These are phyloP conservation scores for Alnus glutinosa DNA, from an alignment of 306 rosid species.

Conservation along the genomic window DNA sequence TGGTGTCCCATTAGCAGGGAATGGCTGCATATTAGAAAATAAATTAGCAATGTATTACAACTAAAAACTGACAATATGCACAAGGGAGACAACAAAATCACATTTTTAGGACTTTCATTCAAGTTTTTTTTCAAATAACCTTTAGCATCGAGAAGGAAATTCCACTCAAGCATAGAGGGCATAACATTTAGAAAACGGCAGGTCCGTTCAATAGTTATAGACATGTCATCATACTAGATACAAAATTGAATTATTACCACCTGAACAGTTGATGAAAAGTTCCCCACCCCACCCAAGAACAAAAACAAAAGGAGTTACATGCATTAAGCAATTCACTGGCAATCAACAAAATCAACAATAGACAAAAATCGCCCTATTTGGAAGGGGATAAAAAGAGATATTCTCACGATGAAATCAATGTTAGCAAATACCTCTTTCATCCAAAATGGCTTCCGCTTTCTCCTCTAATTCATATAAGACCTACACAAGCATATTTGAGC, in stretches of 20 bases:
- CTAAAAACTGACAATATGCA: too few relatives aligned
- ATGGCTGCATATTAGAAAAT: background rate
- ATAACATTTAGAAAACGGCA: too few relatives aligned
- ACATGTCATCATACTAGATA: too few relatives aligned
- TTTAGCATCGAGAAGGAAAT: background rate
- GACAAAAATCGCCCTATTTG: background rate
- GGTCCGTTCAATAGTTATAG: background rate
- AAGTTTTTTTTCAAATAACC: too few relatives aligned
- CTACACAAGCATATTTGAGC: conserved; percentile 42
- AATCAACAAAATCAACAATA: background rate
- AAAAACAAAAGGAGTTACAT: background rate
- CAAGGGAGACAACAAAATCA: too few relatives aligned
- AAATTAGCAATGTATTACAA: background rate
- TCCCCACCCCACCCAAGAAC: too few relatives aligned
- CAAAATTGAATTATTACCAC: background rate
- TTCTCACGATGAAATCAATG: conserved; percentile 22
- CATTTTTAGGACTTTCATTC: background rate
- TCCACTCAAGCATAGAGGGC: background rate
- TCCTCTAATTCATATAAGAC: conserved; percentile 86
- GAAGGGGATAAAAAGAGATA: background rate
- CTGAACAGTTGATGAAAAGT: too few relatives aligned
- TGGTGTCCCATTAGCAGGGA: background rate
- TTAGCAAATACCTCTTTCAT: conserved; percentile 75
- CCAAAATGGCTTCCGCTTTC: conserved; percentile 80
- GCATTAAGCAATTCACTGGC: background rate